A percentile compares a stretch with the other conserved stretches of the same genome.
phyloP scores from a whole-genome alignment of 371 early-diverging fungal genomes.

The Lichtheimia ramosa region DNA sequence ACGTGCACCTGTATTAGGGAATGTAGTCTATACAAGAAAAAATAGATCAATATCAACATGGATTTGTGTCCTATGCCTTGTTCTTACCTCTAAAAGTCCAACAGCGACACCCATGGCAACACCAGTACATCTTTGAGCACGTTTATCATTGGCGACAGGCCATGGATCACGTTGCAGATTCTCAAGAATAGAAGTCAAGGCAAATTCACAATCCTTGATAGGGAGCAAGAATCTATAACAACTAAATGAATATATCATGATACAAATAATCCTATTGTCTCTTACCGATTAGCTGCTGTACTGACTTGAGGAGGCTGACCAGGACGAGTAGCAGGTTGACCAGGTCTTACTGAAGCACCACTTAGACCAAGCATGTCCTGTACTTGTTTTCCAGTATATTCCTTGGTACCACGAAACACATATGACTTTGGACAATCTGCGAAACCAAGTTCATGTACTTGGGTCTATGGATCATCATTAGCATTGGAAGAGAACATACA shows the following conservation, averaged over 20 bases:
- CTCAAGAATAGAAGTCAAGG: constrained; percentile 92
- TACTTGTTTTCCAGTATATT: constrained; percentile 92
- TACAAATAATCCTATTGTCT: not conserved
- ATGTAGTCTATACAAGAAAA: constrained; percentile 59
- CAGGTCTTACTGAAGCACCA: constrained; percentile 56
- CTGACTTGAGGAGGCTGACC: constrained; percentile 59
- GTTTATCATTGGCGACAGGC: constrained; percentile 94
- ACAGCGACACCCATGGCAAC: constrained; percentile 97
- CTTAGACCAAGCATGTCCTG: constrained; percentile 93
- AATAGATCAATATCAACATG: not conserved
- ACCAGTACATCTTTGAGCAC: constrained; percentile 97
- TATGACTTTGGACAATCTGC: constrained; percentile 95
- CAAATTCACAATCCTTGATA: constrained; percentile 93
- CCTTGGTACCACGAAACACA: constrained; percentile 98
- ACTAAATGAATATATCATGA: not conserved
- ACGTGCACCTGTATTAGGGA: constrained; percentile 93
- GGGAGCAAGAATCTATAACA: constrained; percentile 79
- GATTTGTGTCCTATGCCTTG: not conserved
- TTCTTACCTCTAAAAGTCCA: constrained; percentile 82
- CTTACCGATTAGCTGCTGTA: constrained; percentile 63
- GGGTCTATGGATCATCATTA: constrained; percentile 53
- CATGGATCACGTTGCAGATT: constrained; percentile 98
- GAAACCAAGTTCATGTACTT: constrained; percentile 95
- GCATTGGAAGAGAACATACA: no score
- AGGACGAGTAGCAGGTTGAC: constrained; percentile 61